Percentiles rank a stretch among this genome's conserved stretches.
Conservation (phyloP, 1,284 basidiomycete species). For the Irpex sp. region DNA sequence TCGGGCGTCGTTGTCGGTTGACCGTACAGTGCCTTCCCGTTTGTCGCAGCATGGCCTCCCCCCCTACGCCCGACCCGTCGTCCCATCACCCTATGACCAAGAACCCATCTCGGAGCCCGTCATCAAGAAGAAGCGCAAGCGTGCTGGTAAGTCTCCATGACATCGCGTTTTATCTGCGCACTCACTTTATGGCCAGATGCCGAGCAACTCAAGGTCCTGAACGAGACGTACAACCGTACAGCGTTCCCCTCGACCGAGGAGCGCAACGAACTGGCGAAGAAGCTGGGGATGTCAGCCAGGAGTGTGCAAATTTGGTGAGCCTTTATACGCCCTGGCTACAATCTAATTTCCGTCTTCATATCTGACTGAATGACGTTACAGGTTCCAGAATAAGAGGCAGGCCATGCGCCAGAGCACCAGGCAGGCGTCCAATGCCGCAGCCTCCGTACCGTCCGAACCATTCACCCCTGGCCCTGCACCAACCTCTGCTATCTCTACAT, state of each 20-base stretch:
- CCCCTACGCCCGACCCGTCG: conserved; percentile 39
- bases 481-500: conserved; percentile 2
- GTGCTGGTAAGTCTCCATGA: conserved; percentile 37
- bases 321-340: conserved; percentile 2
- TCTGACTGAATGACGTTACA: conserved; percentile 23
- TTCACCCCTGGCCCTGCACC: conserved; percentile 14
- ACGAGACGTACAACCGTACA: conserved; percentile 74
- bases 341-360: conserved; percentile 12
- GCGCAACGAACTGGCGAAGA: conserved; percentile 68
- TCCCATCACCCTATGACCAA: conserved; percentile 34
- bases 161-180: background rate
- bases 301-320: conserved; percentile 83
- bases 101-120: conserved; percentile 50
- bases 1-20: conserved; percentile 28
- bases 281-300: conserved; percentile 76
- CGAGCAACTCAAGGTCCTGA: conserved; percentile 72
- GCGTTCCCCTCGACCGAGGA: conserved; percentile 85
- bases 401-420: conserved; percentile 74
- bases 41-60: conserved; percentile 29
- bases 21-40: conserved; percentile 26
- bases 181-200: conserved; percentile 40
- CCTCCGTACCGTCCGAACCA: conserved; percentile 16
- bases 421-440: conserved; percentile 44
- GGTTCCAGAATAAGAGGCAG: conserved; percentile 86
- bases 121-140: conserved; percentile 83